Evolutionary conservation across 2,329 filamentous ascomycete genomes (phyloP).

Genomic region (Phialemoniopsis sp.): DNA sequence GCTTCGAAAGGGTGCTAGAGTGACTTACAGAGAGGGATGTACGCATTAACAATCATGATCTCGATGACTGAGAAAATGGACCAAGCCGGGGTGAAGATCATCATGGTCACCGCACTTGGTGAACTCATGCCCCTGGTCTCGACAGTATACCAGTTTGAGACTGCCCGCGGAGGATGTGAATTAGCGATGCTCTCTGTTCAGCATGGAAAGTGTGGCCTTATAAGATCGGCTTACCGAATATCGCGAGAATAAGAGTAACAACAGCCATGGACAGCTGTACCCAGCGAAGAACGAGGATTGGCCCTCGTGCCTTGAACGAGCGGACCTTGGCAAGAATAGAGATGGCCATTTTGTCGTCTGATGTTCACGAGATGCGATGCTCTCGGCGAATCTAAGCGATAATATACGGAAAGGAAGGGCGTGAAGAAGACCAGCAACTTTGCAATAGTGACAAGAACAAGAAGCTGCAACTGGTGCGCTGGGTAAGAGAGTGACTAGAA

Average conservation of each 20-base stretch:
- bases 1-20: not conserved
- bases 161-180: constrained; percentile 33
- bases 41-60: constrained; percentile 45
- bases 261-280: no score
- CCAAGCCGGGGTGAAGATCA: constrained; percentile 50
- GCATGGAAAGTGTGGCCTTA: not conserved
- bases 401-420: no score
- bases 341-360: constrained; percentile 7
- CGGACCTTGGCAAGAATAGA: no score
- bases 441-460: not conserved
- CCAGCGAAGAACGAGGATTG: no score
- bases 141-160: constrained; percentile 56
- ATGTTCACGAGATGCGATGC: constrained; percentile 26
- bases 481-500: constrained; percentile 16
- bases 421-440: constrained; percentile 9
- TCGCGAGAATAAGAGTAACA: not conserved
- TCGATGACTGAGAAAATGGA: constrained; percentile 51
- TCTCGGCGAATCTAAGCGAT: no score
- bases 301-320: no score
- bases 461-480: constrained; percentile 20
- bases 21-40: constrained; percentile 32
- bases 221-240: not conserved
- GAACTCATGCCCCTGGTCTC: constrained; percentile 42
- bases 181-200: constrained; percentile 4
- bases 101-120: constrained; percentile 54